A percentile compares a stretch with the other conserved stretches of the same genome.
Evolutionary conservation across 768 basidiomycete species (phyloP).

Genomic region (Calvatia gigantea): DNA sequence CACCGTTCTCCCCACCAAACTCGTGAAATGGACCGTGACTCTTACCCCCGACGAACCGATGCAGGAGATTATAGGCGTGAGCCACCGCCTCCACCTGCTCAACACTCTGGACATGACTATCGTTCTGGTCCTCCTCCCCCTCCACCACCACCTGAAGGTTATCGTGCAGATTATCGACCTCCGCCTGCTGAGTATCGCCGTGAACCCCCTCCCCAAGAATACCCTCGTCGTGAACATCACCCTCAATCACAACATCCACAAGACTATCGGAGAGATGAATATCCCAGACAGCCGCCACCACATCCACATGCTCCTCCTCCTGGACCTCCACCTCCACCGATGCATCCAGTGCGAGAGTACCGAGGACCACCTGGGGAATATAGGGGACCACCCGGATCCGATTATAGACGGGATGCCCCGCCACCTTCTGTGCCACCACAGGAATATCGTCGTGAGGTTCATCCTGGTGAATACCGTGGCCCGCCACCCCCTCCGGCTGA

Average conservation of each 20-base stretch:
- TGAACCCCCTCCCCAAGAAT: slow-evolving; percentile 5
- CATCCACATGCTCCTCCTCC: slow-evolving; percentile 5
- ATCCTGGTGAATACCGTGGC: slow-evolving; percentile 8
- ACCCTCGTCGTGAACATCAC: slow-evolving; percentile 7
- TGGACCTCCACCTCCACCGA: slow-evolving; percentile 14
- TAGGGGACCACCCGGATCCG: slow-evolving; percentile 1
- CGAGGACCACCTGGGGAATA: slow-evolving; percentile 7
- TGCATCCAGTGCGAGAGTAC: slow-evolving; percentile 8
- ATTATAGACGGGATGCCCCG: slow-evolving; percentile 5
- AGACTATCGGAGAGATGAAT: slow-evolving; percentile 10
- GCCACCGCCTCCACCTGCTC: slow-evolving; percentile 1
- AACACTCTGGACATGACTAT: slow-evolving; percentile 2
- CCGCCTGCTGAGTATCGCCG: slow-evolving; percentile 6
- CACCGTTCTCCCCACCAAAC: slow-evolving; percentile 10
- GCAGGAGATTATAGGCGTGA: slow-evolving; percentile 10
- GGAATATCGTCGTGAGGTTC: slow-evolving; percentile 5
- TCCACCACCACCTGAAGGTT: slow-evolving; percentile 6
- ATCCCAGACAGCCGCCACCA: neutral
- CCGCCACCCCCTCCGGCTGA: slow-evolving; percentile 10
- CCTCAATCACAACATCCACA: slow-evolving; percentile 3
- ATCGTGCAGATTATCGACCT: slow-evolving; percentile 8
- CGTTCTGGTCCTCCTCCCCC: slow-evolving; percentile 7
- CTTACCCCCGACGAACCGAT: slow-evolving; percentile 8
- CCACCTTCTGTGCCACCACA: slow-evolving; percentile 1
- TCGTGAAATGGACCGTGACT: slow-evolving; percentile 7